phyloP scores from a whole-genome alignment of 2,329 filamentous ascomycete species.

The Fulvia fulva region DNA sequence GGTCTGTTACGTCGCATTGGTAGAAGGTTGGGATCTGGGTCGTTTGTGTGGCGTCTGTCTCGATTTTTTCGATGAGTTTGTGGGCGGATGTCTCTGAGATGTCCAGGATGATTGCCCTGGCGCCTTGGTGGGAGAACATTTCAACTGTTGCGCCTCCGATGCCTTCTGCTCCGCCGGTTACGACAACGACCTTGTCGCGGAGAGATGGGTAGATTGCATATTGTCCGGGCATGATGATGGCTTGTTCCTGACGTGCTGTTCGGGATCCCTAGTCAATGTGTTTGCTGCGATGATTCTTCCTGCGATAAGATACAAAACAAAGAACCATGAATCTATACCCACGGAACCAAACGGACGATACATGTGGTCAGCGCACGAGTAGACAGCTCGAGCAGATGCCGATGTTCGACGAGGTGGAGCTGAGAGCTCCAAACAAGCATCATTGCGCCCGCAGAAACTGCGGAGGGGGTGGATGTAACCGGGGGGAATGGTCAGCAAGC shows the following conservation, averaged over 20 bases:
- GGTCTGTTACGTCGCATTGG: constrained; percentile 50
- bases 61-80: constrained; percentile 42
- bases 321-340: background rate
- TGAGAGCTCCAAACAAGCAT: background rate
- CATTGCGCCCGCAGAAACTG: background rate
- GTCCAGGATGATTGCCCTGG: constrained; percentile 58
- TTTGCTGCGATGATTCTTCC: background rate
- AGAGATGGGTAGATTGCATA: constrained; percentile 38
- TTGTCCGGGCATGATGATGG: constrained; percentile 5
- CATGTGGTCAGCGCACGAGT: background rate
- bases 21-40: constrained; percentile 25
- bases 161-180: constrained; percentile 63
- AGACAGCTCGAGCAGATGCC: background rate
- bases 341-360: background rate
- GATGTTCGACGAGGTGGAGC: background rate
- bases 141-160: constrained; percentile 59
- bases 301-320: background rate
- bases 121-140: constrained; percentile 56
- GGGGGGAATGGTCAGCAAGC: background rate
- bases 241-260: background rate
- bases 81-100: constrained; percentile 52
- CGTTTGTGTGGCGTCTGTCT: constrained; percentile 5
- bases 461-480: background rate
- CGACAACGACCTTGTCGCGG: constrained; percentile 55
- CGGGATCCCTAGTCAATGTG: no score